Evolutionary conservation across 192 early-diverging fungal species (phyloP), one percentile per base, ranked within the genome.

Genomic region (Coemansia sp.): DNA sequence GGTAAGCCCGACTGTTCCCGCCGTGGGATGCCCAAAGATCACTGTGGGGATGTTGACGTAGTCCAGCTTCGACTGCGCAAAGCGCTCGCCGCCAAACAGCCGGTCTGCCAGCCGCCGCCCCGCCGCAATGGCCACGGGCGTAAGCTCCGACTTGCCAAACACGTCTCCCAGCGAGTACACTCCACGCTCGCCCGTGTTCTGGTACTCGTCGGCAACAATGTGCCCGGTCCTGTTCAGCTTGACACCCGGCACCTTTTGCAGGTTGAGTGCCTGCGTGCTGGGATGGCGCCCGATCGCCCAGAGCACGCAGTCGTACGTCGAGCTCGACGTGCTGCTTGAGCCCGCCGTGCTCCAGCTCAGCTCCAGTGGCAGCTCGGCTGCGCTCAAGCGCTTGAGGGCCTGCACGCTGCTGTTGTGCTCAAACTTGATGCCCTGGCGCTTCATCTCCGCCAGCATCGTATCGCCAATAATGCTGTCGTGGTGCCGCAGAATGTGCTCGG

Each of bases 91-190:
- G 54, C 91, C 91, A 82, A 94, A 99, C 53, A 97, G 81, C 34
- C 96, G 87, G 66, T 97, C 91, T 3, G 92, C 85, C 5, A 99
- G 81, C 38, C 79, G 77, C 41, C 94, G 87, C 18, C 93, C 96
- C 6, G 94, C 94, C 23, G 93, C 93, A 66, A 99, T 97, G 15
- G 96, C 96, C 21, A 96, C 96, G 60, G 94, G 93, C 26, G 96
- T 99, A 49, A 99, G 82, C 82, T 93, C 88, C 21, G 86, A 85
- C 58, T 86, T 76, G 51, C 96, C 96, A 66, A 86, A 91, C 31
- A 95, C 91, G 70, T 99, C 96, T 38, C 96, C 96, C 6, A 99
- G 79, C n/a, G 93, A 88, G 71, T 86, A 91, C 10, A 99, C 69
- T 30, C 86, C 83, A 23, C 78, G 66, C 5, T 67, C 65, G 39